These are phyloP conservation scores for Hypseocharis bilobata DNA, from an alignment of 441 rosid species.

Conservation along the genomic window DNA sequence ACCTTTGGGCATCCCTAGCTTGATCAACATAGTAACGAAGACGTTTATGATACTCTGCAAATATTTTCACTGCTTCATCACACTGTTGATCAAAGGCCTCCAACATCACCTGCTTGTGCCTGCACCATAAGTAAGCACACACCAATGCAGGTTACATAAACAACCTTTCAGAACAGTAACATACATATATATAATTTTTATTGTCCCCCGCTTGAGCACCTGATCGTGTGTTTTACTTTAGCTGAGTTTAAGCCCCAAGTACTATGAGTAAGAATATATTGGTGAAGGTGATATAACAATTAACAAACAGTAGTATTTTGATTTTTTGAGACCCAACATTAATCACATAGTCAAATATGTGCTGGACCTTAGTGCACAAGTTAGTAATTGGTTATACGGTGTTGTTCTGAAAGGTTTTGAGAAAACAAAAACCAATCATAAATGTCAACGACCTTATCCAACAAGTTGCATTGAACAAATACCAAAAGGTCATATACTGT, in stretches of 20 bases:
- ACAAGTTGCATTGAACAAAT: background rate
- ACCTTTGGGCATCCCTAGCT: conserved; percentile 69
- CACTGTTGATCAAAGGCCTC: conserved; percentile 87
- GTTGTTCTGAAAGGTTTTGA: background rate
- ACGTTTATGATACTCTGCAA: conserved; percentile 78
- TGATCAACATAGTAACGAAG: conserved; percentile 60
- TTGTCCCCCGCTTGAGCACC: background rate
- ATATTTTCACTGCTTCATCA: conserved; percentile 82
- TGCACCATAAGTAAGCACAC: conserved; percentile 25
- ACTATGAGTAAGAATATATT: background rate
- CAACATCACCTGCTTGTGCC: conserved; percentile 81
- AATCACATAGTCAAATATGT: background rate
- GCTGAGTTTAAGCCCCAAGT: background rate
- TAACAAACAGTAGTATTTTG: background rate
- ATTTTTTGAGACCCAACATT: background rate
- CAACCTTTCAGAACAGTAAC: background rate
- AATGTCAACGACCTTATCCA: background rate
- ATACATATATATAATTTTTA: background rate
- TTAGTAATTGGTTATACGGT: background rate
- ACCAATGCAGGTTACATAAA: background rate
- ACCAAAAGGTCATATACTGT: background rate
- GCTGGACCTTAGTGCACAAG: background rate
- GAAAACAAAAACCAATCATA: background rate
- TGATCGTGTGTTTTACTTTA: background rate
- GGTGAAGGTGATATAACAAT: background rate